Percentiles rank a stretch among this genome's conserved stretches.
phyloP scores from a whole-genome alignment of 768 basidiomycete species.

The Gloeopeniophorella convolvens region DNA sequence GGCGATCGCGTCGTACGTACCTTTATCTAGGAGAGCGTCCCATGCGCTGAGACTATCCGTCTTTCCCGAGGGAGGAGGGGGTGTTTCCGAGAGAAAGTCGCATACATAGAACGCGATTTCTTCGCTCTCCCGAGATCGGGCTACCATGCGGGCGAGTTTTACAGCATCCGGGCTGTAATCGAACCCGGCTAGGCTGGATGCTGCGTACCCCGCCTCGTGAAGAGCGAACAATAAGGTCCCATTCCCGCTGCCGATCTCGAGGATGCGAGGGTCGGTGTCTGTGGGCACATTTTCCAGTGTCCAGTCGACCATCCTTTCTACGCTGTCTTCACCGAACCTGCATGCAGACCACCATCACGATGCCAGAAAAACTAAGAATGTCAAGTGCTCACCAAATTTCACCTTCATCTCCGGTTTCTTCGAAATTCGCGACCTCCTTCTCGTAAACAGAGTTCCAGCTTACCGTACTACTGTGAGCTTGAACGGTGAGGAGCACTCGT shows the following conservation, averaged over 20 bases:
- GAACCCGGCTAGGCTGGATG: constrained; percentile 50
- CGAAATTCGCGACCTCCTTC: constrained; percentile 62
- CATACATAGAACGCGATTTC: constrained; percentile 50
- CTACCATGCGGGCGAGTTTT: constrained; percentile 53
- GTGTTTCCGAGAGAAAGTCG: constrained; percentile 59
- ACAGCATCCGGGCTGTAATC: constrained; percentile 77
- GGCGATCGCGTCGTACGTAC: constrained; percentile 85
- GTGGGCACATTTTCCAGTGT: constrained; percentile 47
- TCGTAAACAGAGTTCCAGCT: constrained; percentile 81
- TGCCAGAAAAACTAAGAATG: background rate
- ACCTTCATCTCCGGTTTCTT: constrained; percentile 77
- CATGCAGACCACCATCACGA: background rate
- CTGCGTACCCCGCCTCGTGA: constrained; percentile 56
- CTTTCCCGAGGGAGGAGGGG: constrained; percentile 28
- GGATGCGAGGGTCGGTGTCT: constrained; percentile 39
- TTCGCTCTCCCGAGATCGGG: constrained; percentile 33
- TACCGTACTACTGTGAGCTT: background rate
- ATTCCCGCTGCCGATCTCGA: constrained; percentile 80
- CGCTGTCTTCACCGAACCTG: constrained; percentile 76
- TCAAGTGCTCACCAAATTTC: constrained; percentile 64
- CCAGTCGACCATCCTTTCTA: constrained; percentile 81
- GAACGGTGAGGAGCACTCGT: background rate
- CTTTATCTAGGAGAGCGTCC: constrained; percentile 80
- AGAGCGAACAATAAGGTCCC: constrained; percentile 71
- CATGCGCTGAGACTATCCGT: constrained; percentile 35